These are phyloP conservation scores for Ogataea siamensis DNA, from an alignment of 805 yeast species.

Conservation along the genomic window DNA sequence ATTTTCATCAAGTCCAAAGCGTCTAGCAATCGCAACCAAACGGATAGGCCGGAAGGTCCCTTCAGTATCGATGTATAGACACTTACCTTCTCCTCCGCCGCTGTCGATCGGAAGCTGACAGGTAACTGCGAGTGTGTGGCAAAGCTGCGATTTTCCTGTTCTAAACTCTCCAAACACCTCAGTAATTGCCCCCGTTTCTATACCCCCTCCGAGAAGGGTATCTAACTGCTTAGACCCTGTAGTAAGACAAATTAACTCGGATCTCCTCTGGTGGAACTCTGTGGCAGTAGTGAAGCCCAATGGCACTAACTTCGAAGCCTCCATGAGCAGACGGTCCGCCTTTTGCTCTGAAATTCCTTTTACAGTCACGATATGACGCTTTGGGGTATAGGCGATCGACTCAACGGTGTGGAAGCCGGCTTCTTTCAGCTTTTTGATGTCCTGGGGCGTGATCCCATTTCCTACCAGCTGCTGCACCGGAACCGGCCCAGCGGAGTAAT, in stretches of 20 bases:
- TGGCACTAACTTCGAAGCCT: conserved; percentile 85
- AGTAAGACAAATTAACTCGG: conserved; percentile 87
- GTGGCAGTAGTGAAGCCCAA: conserved; percentile 98
- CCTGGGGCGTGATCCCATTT: conserved; percentile 80
- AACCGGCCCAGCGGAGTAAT: conserved; percentile 47
- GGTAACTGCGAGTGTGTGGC: conserved; percentile 95
- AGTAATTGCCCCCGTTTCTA: conserved; percentile 95
- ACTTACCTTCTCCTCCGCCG: conserved; percentile 99
- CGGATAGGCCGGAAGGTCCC: conserved; percentile 95
- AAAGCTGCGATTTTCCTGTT: conserved; percentile 95
- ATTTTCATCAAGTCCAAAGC: conserved; percentile 88
- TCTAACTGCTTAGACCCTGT: conserved; percentile 95
- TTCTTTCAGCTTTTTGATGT: conserved; percentile 74
- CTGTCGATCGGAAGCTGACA: conserved; percentile 94
- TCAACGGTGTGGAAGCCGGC: conserved; percentile 89
- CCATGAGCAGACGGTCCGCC: conserved; percentile 79
- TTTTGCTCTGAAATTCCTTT: conserved; percentile 96
- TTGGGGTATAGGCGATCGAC: conserved; percentile 90
- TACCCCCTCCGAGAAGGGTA: conserved; percentile 91
- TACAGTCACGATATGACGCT: conserved; percentile 68
- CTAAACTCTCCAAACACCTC: conserved; percentile 97
- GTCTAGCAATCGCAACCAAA: conserved; percentile 81
- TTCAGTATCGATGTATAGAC: conserved; percentile 93
- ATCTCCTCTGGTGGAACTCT: conserved; percentile 84
- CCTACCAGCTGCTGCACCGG: conserved; percentile 59